These are phyloP conservation scores for Pythium oligandrum DNA, from an alignment of 352 stramenopile genomes.

Conservation along the genomic window DNA sequence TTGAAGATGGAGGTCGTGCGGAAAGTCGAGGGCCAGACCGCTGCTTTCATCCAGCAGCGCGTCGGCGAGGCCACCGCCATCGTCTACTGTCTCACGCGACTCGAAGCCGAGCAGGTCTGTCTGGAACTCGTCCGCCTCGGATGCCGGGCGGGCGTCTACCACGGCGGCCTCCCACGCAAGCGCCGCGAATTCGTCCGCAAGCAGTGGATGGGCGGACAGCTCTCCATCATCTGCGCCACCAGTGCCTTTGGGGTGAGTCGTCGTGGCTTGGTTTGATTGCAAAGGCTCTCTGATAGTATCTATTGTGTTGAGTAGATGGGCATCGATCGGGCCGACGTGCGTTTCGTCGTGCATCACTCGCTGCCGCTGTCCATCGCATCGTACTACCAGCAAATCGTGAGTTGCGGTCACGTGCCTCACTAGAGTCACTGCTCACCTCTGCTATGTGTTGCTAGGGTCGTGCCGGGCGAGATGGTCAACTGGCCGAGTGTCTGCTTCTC, in stretches of 20 bases:
- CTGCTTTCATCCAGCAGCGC: constrained; percentile 24
- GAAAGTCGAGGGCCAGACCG: constrained; percentile 27
- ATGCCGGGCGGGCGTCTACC: constrained; percentile 60
- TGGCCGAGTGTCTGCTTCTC: constrained; percentile 47
- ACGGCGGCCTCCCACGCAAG: constrained; percentile 49
- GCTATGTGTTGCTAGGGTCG: constrained; percentile 32
- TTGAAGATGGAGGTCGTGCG: constrained; percentile 48
- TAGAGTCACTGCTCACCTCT: neutral
- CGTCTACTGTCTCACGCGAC: constrained; percentile 74
- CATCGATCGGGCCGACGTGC: constrained; percentile 71
- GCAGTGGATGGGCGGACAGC: constrained; percentile 72
- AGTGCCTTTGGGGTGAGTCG: constrained; percentile 65
- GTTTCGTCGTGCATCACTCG: constrained; percentile 70
- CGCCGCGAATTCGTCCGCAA: constrained; percentile 68
- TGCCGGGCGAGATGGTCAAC: constrained; percentile 56
- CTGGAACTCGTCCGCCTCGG: constrained; percentile 45
- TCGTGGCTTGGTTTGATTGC: neutral
- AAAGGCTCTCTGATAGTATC: neutral
- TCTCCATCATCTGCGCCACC: constrained; percentile 74
- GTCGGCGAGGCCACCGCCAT: constrained; percentile 38
- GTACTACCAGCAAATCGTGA: constrained; percentile 78
- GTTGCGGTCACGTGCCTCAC: constrained; percentile 5
- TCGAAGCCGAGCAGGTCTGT: constrained; percentile 58
- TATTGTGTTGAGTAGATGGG: constrained; percentile 50
- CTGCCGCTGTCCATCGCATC: constrained; percentile 56